Conservation (phyloP, 2,329 filamentous ascomycete genomes). For the Fusarium gaditjirri region DNA sequence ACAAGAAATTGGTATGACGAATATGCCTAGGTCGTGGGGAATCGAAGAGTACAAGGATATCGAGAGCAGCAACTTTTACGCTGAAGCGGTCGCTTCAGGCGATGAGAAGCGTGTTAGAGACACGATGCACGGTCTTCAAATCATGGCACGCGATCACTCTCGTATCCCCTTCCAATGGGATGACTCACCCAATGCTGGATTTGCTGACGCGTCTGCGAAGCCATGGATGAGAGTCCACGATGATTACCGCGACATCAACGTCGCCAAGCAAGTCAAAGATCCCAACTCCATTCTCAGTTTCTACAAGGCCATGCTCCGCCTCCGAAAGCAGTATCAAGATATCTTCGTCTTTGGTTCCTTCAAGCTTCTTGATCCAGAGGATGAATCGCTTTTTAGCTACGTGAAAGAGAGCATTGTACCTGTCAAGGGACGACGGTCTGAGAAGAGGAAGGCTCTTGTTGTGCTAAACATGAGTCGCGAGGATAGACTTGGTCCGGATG, state of each 20-base stretch:
- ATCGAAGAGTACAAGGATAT: constrained; percentile 65
- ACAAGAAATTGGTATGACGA: constrained; percentile 71
- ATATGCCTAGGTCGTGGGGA: constrained; percentile 61
- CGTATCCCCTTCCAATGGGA: constrained; percentile 76
- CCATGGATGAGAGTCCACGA: constrained; percentile 78
- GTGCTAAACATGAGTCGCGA: constrained; percentile 59
- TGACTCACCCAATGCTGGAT: constrained; percentile 67
- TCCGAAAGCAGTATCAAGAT: constrained; percentile 66
- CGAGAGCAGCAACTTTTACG: constrained; percentile 64
- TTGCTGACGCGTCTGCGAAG: constrained; percentile 57
- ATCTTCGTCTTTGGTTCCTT: constrained; percentile 72
- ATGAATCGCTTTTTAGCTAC: constrained; percentile 68
- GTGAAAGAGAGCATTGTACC: constrained; percentile 51
- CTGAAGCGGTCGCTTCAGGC: constrained; percentile 53
- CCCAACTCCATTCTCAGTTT: constrained; percentile 65
- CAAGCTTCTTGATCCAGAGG: constrained; percentile 59
- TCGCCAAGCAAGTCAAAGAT: constrained; percentile 58
- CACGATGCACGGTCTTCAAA: constrained; percentile 64
- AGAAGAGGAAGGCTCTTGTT: constrained; percentile 51
- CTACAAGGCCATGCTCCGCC: constrained; percentile 63
- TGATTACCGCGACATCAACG: constrained; percentile 66
- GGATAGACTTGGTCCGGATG: constrained; percentile 42
- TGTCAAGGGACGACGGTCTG: constrained; percentile 23
- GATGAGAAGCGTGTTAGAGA: constrained; percentile 52
- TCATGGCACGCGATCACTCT: constrained; percentile 71